Conservation (phyloP, 768 basidiomycete genomes). For the Cubamyces sp. region DNA sequence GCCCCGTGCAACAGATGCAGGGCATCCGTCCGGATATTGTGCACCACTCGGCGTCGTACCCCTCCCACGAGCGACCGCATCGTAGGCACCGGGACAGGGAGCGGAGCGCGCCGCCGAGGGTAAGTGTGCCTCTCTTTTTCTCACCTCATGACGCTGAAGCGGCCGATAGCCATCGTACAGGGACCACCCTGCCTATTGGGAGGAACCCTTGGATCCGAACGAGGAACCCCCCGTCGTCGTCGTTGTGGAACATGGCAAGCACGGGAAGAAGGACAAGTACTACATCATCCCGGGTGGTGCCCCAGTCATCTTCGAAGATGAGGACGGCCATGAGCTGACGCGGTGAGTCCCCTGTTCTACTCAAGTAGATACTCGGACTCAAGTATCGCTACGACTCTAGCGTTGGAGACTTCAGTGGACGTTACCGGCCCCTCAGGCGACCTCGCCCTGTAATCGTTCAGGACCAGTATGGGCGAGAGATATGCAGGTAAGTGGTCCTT, state of each 20-base stretch:
- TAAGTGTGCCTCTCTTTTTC: not conserved
- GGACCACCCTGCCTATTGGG: constrained; percentile 22
- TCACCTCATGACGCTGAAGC: not conserved
- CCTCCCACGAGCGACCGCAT: constrained; percentile 6
- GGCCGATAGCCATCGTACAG: constrained; percentile 1
- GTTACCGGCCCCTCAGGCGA: constrained; percentile 28
- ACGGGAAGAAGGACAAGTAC: constrained; percentile 39
- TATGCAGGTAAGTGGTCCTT: constrained; percentile 52
- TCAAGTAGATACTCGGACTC: not conserved
- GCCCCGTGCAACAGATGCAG: constrained; percentile 9
- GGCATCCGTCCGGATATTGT: constrained; percentile 31
- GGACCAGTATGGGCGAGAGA: constrained; percentile 59
- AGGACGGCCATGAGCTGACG: constrained; percentile 63
- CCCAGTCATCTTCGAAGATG: constrained; percentile 70
- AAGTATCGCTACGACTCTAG: constrained; percentile 34
- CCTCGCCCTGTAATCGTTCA: constrained; percentile 45
- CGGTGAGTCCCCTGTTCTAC: constrained; percentile 42
- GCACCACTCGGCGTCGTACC: constrained; percentile 21
- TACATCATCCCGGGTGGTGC: constrained; percentile 71
- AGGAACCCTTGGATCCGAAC: constrained; percentile 21
- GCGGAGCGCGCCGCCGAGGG: constrained; percentile 15
- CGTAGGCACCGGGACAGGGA: constrained; percentile 18
- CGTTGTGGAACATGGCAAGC: constrained; percentile 34
- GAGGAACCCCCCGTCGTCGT: constrained; percentile 36
- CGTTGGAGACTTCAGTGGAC: constrained; percentile 53